A percentile compares a stretch with the other conserved stretches of the same genome.
These are phyloP conservation scores for Tubosaeta sp. DNA, from an alignment of 768 basidiomycete species.

Conservation along the genomic window DNA sequence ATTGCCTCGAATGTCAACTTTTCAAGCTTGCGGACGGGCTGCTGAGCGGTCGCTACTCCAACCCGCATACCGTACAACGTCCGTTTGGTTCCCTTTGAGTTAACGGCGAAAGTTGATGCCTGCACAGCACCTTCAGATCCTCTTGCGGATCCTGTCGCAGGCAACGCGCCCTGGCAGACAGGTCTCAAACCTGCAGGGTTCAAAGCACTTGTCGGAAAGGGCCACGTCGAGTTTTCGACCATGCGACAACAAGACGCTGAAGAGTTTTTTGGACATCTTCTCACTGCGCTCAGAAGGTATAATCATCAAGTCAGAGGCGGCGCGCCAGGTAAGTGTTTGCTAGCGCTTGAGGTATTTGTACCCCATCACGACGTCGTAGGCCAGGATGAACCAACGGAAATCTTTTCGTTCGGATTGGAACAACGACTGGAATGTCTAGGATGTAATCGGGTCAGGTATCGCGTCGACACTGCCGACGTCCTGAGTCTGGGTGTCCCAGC, in stretches of 20 bases:
- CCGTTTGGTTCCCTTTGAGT: constrained; percentile 7
- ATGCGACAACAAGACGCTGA: constrained; percentile 98
- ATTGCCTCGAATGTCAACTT: constrained; percentile 95
- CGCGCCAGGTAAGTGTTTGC: constrained; percentile 27
- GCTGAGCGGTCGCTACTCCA: constrained; percentile 86
- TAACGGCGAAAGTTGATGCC: constrained; percentile 4
- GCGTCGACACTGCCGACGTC: constrained; percentile 69
- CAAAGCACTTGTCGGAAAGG: constrained; percentile 87
- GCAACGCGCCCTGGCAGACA: constrained; percentile 47
- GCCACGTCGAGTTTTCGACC: constrained; percentile 90
- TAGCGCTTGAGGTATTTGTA: background rate
- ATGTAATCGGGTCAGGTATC: constrained; percentile 80
- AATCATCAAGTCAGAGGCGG: constrained; percentile 44
- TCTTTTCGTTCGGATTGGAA: constrained; percentile 80
- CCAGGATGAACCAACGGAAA: constrained; percentile 59
- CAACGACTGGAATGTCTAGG: constrained; percentile 79
- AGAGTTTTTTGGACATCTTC: constrained; percentile 84
- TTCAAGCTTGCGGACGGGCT: constrained; percentile 89
- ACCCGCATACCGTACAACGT: constrained; percentile 42
- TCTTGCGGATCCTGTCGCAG: constrained; percentile 28
- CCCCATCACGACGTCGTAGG: background rate
- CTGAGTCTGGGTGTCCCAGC: constrained; percentile 81
- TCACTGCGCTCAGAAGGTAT: constrained; percentile 69
- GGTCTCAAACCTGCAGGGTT: constrained; percentile 81
- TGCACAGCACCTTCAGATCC: constrained; percentile 28